Conservation (phyloP, 306 rosid species). For the Betula pendula region DNA sequence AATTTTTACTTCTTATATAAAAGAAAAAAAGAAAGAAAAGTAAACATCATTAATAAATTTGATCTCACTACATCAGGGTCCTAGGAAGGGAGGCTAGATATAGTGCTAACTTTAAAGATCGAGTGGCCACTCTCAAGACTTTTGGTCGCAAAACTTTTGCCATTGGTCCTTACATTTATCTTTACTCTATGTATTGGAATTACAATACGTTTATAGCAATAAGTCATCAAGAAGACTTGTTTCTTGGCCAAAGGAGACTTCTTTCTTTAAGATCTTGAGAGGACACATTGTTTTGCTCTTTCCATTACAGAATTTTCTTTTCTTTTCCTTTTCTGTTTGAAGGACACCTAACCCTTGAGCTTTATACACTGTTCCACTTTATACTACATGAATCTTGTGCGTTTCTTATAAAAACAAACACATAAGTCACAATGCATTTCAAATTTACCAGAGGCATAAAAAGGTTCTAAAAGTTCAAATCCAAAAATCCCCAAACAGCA, state of each 20-base stretch:
- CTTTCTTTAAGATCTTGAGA: not conserved
- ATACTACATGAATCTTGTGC: not conserved
- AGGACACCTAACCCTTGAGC: not conserved
- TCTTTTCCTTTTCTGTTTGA: not conserved
- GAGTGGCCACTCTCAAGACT: not conserved
- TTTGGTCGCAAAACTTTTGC: too few relatives aligned
- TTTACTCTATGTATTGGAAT: not conserved
- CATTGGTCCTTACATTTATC: not conserved
- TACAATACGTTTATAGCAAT: not conserved
- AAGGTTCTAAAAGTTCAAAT: not conserved
- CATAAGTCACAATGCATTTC: not conserved
- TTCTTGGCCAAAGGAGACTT: not conserved
- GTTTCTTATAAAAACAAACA: not conserved
- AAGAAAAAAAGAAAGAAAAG: not conserved
- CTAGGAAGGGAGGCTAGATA: not conserved
- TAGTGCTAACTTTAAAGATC: not conserved
- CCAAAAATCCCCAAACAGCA: not conserved
- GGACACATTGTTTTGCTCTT: not conserved
- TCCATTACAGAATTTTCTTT: not conserved
- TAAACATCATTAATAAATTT: not conserved
- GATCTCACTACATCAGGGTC: not conserved
- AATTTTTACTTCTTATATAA: not conserved
- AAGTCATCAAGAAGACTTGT: not conserved
- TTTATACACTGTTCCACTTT: not conserved
- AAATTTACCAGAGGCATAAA: not conserved